phyloP scores from a whole-genome alignment of 2,329 filamentous ascomycete genomes.

The Monosporascus sp. region DNA sequence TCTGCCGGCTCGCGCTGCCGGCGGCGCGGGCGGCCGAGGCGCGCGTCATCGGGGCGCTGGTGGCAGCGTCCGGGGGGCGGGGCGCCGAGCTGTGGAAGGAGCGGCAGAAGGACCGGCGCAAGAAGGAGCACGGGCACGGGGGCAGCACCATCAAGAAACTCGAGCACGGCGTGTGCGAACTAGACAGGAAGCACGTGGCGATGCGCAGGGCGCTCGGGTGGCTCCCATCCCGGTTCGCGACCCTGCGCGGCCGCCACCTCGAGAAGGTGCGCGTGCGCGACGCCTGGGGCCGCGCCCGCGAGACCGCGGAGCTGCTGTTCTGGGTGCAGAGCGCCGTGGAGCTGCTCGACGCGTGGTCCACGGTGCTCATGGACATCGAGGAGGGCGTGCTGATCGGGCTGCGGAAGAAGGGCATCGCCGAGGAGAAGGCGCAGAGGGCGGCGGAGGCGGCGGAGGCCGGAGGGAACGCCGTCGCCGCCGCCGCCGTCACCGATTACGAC shows the following conservation, averaged over 20 bases:
- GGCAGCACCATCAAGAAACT: background rate
- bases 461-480: background rate
- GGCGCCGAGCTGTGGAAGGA: background rate
- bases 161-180: background rate
- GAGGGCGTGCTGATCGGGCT: constrained; percentile 11
- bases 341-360: constrained; percentile 9
- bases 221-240: background rate
- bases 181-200: background rate
- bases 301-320: background rate
- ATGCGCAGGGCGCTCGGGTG: background rate
- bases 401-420: constrained; percentile 4
- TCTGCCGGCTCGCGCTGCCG: background rate
- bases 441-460: background rate
- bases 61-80: background rate
- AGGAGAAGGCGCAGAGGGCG: background rate
- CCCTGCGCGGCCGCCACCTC: background rate
- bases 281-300: background rate
- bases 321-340: constrained; percentile 5
- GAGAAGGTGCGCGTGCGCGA: background rate
- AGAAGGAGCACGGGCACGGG: too few relatives aligned
- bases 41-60: background rate
- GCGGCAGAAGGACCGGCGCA: background rate
- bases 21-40: background rate
- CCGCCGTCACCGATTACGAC: background rate
- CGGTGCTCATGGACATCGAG: constrained; percentile 7